Conservation (phyloP, 768 basidiomycete species). For the Antrodiella citrinella region DNA sequence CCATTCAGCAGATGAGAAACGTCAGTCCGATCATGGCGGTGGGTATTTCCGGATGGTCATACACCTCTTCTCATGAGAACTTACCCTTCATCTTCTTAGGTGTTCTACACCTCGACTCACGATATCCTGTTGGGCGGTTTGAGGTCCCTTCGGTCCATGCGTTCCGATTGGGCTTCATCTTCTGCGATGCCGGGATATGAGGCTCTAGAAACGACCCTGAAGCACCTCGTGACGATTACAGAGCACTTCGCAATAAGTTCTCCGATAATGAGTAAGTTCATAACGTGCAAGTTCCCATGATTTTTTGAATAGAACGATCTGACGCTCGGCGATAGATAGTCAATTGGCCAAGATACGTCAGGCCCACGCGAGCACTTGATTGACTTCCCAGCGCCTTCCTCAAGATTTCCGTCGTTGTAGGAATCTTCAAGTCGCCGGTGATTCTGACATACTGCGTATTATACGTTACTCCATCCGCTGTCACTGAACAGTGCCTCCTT, state of each 20-base stretch:
- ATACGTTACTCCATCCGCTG: too few species aligned
- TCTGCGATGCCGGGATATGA: slow-evolving; percentile 10
- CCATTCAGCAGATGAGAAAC: not conserved
- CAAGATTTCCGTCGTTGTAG: not conserved
- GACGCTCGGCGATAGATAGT: not conserved
- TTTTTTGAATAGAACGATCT: not conserved
- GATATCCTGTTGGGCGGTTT: slow-evolving; percentile 10
- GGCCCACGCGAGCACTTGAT: not conserved
- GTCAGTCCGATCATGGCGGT: slow-evolving; percentile 10
- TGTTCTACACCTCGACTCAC: slow-evolving; percentile 3
- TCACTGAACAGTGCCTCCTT: too few species aligned
- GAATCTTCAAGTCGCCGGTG: not conserved
- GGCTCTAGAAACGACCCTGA: slow-evolving; percentile 1
- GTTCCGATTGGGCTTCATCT: slow-evolving; percentile 8
- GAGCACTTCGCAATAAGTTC: slow-evolving; percentile 1
- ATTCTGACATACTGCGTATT: too few species aligned
- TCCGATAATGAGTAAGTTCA: slow-evolving; percentile 9
- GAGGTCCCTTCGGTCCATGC: slow-evolving; percentile 5
- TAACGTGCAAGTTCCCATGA: not conserved
- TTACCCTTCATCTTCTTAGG: slow-evolving; percentile 1
- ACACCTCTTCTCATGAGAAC: not conserved
- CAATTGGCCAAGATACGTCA: slow-evolving; percentile 1
- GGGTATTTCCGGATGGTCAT: not conserved
- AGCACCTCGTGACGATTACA: slow-evolving; percentile 1
- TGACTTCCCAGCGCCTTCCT: not conserved